These are phyloP conservation scores for Isatis lusitanica DNA, from an alignment of 441 rosid genomes.

Conservation along the genomic window DNA sequence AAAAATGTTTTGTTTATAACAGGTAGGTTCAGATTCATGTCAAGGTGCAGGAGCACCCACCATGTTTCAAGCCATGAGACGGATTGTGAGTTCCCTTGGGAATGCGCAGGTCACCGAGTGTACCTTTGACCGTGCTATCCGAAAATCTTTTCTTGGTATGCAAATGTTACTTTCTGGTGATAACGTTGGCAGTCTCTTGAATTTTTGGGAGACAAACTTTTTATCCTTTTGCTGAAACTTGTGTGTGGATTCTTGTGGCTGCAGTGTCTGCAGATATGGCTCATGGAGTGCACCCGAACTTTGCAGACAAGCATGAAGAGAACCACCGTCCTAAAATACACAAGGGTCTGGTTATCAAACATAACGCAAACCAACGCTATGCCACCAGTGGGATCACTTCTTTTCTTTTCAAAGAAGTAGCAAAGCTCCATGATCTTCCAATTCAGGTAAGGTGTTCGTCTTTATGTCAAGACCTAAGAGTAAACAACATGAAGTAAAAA, in stretches of 20 bases:
- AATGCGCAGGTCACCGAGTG: constrained; percentile 54
- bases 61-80: constrained; percentile 92
- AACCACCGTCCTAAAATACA: constrained; percentile 86
- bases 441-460: constrained; percentile 59
- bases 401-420: constrained; percentile 92
- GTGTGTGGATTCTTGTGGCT: constrained; percentile 24
- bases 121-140: constrained; percentile 73
- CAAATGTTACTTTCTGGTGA: background rate
- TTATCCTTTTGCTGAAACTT: background rate
- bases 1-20: constrained; percentile 8
- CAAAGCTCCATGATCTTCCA: constrained; percentile 75
- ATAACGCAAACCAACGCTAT: constrained; percentile 93
- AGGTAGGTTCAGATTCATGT: constrained; percentile 89
- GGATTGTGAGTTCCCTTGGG: constrained; percentile 68
- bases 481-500: constrained; percentile 1
- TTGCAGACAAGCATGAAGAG: constrained; percentile 87
- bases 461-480: background rate
- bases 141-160: constrained; percentile 84
- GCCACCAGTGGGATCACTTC: constrained; percentile 90
- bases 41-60: constrained; percentile 98
- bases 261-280: constrained; percentile 97
- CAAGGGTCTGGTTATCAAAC: constrained; percentile 90
- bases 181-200: no score
- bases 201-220: no score
- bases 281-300: constrained; percentile 93